Evolutionary conservation across 768 basidiomycete genomes (phyloP).

Genomic region (Pleurotus ostreatus): DNA sequence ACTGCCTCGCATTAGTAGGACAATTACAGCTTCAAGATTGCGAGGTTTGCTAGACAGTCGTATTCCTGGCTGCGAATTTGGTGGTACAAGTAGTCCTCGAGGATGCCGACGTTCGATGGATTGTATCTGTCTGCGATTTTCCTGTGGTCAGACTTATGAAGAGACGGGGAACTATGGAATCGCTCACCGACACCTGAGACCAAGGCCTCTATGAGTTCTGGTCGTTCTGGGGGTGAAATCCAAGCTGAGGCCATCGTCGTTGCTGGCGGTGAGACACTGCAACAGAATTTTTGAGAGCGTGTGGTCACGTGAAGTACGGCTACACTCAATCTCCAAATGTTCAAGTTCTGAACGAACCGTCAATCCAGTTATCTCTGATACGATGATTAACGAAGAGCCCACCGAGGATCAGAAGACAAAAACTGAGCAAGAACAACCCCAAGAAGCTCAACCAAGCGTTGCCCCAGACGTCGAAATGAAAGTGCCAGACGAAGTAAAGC

Average conservation of each 20-base stretch:
- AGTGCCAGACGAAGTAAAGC: background rate
- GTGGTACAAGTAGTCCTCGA: conserved; percentile 95
- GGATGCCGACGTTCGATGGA: conserved; percentile 86
- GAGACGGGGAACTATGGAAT: background rate
- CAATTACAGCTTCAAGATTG: conserved; percentile 85
- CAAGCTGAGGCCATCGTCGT: conserved; percentile 54
- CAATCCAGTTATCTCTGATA: background rate
- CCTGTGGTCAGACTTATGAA: background rate
- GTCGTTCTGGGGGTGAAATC: conserved; percentile 72
- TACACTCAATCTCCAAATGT: background rate
- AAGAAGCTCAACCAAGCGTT: background rate
- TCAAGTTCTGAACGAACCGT: background rate
- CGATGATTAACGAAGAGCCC: background rate
- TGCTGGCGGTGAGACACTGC: background rate
- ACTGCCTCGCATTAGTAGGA: background rate
- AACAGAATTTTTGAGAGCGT: background rate
- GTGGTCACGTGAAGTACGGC: background rate
- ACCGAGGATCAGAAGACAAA: background rate
- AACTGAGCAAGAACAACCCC: background rate
- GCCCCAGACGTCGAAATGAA: background rate
- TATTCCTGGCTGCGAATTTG: conserved; percentile 91
- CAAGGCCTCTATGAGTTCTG: conserved; percentile 86
- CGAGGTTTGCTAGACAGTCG: conserved; percentile 92
- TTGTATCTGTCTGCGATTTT: conserved; percentile 85
- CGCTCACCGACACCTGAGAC: conserved; percentile 84